Conservation (phyloP, 805 yeast genomes). For the Candida berthetii region DNA sequence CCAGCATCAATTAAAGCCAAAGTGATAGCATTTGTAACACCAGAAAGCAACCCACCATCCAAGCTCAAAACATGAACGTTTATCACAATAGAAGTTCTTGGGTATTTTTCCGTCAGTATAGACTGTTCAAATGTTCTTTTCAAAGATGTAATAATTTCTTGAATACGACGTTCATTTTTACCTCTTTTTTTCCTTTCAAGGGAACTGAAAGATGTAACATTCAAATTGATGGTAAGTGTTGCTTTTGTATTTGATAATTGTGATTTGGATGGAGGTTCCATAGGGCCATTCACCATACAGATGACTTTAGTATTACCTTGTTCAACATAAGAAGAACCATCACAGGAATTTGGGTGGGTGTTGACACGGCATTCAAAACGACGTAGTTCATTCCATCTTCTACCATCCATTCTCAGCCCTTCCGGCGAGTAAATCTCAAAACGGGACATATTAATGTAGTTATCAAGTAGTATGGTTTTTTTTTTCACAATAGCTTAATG, state of each 20-base stretch:
- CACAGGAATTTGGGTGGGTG: conserved; percentile 83
- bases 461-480: too few relatives aligned
- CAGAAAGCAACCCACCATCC: conserved; percentile 84
- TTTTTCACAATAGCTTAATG: too few relatives aligned
- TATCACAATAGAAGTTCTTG: conserved; percentile 76
- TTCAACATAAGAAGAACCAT: conserved; percentile 89
- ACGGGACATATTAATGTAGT: too few relatives aligned
- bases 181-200: conserved; percentile 65
- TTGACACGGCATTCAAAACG: conserved; percentile 74
- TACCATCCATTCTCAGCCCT: conserved; percentile 88
- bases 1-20: conserved; percentile 94
- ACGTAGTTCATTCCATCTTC: conserved; percentile 92
- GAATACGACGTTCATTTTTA: conserved; percentile 63
- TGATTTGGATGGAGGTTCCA: conserved; percentile 63
- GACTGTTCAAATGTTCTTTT: conserved; percentile 71
- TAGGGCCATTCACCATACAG: conserved; percentile 85
- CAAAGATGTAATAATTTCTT: conserved; percentile 60
- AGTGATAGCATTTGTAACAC: conserved; percentile 80
- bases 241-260: conserved; percentile 47
- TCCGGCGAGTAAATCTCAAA: conserved; percentile 91
- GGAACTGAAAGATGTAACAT: conserved; percentile 77
- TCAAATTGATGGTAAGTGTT: conserved; percentile 54
- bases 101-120: conserved; percentile 66
- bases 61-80: conserved; percentile 74
- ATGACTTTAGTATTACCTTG: conserved; percentile 89